These are phyloP conservation scores for Protoeuglena noctilucae DNA, from an alignment of 139 green algal species.

Conservation along the genomic window DNA sequence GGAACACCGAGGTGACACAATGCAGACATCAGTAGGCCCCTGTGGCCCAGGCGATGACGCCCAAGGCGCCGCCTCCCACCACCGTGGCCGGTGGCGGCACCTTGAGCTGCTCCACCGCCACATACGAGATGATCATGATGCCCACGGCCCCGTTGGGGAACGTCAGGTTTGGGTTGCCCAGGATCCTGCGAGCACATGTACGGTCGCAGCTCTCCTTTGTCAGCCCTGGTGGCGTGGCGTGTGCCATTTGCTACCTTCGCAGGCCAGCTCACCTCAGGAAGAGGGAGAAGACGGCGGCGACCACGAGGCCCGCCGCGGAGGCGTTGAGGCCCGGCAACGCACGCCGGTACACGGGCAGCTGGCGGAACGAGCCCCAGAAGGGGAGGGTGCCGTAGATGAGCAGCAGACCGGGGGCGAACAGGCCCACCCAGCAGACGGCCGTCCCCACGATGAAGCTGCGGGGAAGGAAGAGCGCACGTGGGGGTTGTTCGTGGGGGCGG, in stretches of 20 bases:
- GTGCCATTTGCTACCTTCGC: no score
- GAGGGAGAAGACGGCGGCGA: constrained; percentile 54
- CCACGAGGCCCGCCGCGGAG: constrained; percentile 68
- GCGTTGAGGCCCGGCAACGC: constrained; percentile 63
- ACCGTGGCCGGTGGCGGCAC: constrained; percentile 57
- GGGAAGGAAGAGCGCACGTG: no score
- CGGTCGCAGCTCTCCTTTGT: no score
- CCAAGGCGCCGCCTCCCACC: constrained; percentile 39
- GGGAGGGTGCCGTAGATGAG: constrained; percentile 83
- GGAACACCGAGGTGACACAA: no score
- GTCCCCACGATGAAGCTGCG: constrained; percentile 44
- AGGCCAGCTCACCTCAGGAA: constrained; percentile 38
- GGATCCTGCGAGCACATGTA: not conserved
- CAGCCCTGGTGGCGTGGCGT: no score
- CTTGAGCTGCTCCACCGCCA: constrained; percentile 36
- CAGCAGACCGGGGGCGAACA: constrained; percentile 78
- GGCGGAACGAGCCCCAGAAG: constrained; percentile 66
- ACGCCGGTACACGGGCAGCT: constrained; percentile 28
- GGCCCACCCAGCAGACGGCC: constrained; percentile 58
- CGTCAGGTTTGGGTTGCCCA: no score
- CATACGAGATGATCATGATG: constrained; percentile 52
- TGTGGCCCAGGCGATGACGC: constrained; percentile 50
- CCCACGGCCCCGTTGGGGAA: constrained; percentile 38
- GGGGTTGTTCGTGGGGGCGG: no score
- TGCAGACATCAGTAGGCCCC: no score